Base-by-base conservation (phyloP, 169 alveolate genomes). In the Cryptosporidium baileyi region DNA sequence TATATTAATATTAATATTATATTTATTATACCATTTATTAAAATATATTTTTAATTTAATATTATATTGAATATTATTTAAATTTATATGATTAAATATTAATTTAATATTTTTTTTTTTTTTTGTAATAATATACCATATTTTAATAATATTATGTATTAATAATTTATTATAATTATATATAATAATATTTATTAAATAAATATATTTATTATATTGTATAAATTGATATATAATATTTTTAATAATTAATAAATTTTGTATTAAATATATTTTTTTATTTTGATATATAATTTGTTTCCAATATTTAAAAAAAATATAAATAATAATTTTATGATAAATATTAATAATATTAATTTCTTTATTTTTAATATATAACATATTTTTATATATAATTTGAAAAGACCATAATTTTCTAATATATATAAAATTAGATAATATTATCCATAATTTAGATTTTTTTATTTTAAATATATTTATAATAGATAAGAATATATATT, bases 391-490 rank as follows among this genome's bases (percentile, higher is more conserved):
- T 52, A 74, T 17, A 13, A 36, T 74, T 34, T 17, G 44, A 17
- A 74, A 74, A 24, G 32, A 17, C 3, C 3, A 9, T 3, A 38
- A 7, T 24, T 22, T 11, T 22, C 59, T 7, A 3, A 11, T 13
- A 11, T 8, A 2, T 4, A 54, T 54, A 0, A 74, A 5, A 6
- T 8, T 2, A 1, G 30, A 17, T n/a, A 74, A 54, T 9, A 74
- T 57, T 15, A 8, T 47, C 85, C 85, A 74, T 5, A 74, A 74
- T 24, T 43, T 22, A 2, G 74, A 52, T 19, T 24, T 54, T 15
- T n/a, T 74, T n/a, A 74, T 17, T 38, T 41, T 36, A 5, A 15
- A 54, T 24, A 54, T 34, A 19, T 57, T 52, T 1, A 52, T 17
- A 38, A 51, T 54, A 2, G 52, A 1, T 9, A 52, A 28, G 13